Evolutionary conservation across 1,284 basidiomycete species (phyloP).

Genomic region (Sanghuangporus sanghuang): DNA sequence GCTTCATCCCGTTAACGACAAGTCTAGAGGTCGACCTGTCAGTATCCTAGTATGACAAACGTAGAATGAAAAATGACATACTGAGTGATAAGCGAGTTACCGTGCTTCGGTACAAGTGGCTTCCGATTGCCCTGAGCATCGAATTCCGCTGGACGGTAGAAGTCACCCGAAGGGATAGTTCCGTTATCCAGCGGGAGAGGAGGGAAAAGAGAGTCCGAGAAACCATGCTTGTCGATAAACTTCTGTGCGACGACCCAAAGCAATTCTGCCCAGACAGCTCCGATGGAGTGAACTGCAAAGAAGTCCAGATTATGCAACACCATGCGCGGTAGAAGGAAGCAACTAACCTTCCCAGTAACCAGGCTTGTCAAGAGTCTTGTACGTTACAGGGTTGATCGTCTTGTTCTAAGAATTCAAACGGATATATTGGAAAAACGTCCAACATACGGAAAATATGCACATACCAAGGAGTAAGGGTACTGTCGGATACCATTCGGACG

Average conservation of each 20-base stretch:
- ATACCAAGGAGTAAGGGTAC: conserved; percentile 74
- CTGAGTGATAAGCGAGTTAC: conserved; percentile 86
- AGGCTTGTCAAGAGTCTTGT: conserved; percentile 93
- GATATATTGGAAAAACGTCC: neutral
- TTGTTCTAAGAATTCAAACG: conserved; percentile 43
- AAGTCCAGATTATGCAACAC: neutral
- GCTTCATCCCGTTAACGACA: conserved; percentile 89
- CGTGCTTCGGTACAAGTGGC: conserved; percentile 82
- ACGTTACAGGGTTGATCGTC: conserved; percentile 84
- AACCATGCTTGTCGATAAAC: conserved; percentile 80
- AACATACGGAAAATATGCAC: conserved; percentile 20
- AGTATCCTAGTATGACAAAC: conserved; percentile 1
- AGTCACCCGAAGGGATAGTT: conserved; percentile 60
- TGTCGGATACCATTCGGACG: conserved; percentile 76
- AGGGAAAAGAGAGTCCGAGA: conserved; percentile 75
- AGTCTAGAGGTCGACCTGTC: conserved; percentile 37
- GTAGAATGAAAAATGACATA: conserved; percentile 24
- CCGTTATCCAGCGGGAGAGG: conserved; percentile 60
- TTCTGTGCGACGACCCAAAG: conserved; percentile 81
- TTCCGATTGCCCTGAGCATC: conserved; percentile 39
- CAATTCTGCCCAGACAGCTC: conserved; percentile 95
- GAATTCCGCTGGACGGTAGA: conserved; percentile 51
- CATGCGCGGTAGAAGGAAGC: neutral
- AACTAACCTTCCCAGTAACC: conserved; percentile 71
- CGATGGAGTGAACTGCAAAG: conserved; percentile 71